Percentiles rank a stretch among this genome's conserved stretches.
These are phyloP conservation scores for Curvularia lunata DNA, from an alignment of 2,329 filamentous ascomycete species.

Conservation along the genomic window DNA sequence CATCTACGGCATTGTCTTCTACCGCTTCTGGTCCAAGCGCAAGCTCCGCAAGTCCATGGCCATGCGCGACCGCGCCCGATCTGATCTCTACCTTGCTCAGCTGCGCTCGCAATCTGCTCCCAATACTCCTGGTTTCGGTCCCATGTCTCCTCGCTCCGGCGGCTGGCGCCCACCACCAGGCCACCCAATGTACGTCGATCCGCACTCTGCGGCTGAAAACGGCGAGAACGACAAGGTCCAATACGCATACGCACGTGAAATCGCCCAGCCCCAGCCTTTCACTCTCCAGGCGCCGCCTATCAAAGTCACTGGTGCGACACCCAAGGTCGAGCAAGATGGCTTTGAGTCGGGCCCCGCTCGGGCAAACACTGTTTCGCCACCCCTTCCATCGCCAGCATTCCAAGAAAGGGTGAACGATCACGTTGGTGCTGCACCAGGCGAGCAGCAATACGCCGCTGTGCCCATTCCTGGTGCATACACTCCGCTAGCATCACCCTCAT, in stretches of 20 bases:
- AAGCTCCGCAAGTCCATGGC: conserved; percentile 97
- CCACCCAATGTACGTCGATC: conserved; percentile 52
- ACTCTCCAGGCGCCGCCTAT: conserved; percentile 83
- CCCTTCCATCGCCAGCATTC: conserved; percentile 42
- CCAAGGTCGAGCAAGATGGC: conserved; percentile 67
- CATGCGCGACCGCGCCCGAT: conserved; percentile 88
- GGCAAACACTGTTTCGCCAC: conserved; percentile 48
- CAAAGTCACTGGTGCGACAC: conserved; percentile 78
- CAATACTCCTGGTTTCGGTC: conserved; percentile 85
- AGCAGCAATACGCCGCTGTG: conserved; percentile 83
- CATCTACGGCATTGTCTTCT: conserved; percentile 94
- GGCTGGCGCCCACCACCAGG: conserved; percentile 56
- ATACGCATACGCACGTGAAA: conserved; percentile 51
- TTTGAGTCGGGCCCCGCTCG: conserved; percentile 58
- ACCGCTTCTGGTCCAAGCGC: conserved; percentile 96
- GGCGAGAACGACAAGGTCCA: conserved; percentile 54
- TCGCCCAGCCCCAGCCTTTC: conserved; percentile 68
- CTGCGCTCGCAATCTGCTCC: conserved; percentile 79
- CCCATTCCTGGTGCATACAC: conserved; percentile 87
- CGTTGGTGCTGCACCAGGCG: conserved; percentile 74
- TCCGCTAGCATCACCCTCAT: conserved; percentile 53
- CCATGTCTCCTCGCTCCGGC: conserved; percentile 67
- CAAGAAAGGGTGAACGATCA: conserved; percentile 65
- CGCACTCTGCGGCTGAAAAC: conserved; percentile 59
- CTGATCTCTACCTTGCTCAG: conserved; percentile 85